Percentiles rank a stretch among this genome's conserved stretches.
These are phyloP conservation scores for Soucietia sequanensis DNA, from an alignment of 805 yeast species.

Conservation along the genomic window DNA sequence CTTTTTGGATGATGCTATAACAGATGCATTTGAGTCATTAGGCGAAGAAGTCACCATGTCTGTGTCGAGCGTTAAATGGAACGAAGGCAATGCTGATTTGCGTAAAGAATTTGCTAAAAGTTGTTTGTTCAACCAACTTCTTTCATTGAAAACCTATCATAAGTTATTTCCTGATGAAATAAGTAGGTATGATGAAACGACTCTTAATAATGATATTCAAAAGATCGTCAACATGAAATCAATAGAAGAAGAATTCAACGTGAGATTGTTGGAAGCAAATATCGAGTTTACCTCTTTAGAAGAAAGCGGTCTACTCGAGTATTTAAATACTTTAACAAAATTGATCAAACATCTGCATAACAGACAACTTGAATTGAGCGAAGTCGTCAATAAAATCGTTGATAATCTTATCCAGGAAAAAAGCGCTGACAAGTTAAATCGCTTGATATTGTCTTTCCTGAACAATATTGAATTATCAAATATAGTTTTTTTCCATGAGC, in stretches of 20 bases:
- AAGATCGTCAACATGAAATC: slow-evolving; percentile 15
- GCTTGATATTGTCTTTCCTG: slow-evolving; percentile 53
- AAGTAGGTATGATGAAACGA: slow-evolving; percentile 18
- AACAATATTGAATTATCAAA: slow-evolving; percentile 40
- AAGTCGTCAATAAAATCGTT: slow-evolving; percentile 16
- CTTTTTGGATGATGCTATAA: slow-evolving; percentile 15
- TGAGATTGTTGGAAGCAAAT: slow-evolving; percentile 32
- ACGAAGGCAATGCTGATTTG: too few species aligned
- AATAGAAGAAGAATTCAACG: slow-evolving; percentile 23
- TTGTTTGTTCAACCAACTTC: slow-evolving; percentile 26
- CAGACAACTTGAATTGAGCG: slow-evolving; percentile 24
- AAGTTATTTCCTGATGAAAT: slow-evolving; percentile 27
- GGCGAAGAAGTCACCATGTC: too few species aligned
- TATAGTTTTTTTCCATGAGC: slow-evolving; percentile 42
- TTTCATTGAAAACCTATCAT: slow-evolving; percentile 23
- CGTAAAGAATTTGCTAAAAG: slow-evolving; percentile 28
- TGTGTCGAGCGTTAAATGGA: too few species aligned
- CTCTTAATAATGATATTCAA: slow-evolving; percentile 23
- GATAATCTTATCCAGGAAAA: slow-evolving; percentile 22
- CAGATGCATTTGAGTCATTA: slow-evolving; percentile 12
- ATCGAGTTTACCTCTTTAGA: slow-evolving; percentile 40
- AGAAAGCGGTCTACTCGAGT: slow-evolving; percentile 36
- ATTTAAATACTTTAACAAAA: slow-evolving; percentile 18
- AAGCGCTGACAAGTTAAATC: slow-evolving; percentile 32
- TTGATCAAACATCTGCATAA: slow-evolving; percentile 20